Evolutionary conservation across 2,329 filamentous ascomycete genomes (phyloP).

Genomic region (Ophiostoma perfectum): DNA sequence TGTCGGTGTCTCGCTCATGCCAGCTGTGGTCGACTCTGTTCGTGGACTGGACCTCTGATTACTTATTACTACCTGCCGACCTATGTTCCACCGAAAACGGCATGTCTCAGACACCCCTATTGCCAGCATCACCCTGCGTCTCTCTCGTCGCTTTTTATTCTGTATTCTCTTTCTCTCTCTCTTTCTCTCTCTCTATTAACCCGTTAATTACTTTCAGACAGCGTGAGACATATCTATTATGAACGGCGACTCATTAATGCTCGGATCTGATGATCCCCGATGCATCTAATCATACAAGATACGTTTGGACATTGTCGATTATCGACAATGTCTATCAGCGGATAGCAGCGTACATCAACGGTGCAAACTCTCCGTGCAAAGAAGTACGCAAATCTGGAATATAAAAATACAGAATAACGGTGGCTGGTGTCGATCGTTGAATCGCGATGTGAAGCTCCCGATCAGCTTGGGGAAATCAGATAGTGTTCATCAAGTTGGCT

Average conservation of each 20-base stretch:
- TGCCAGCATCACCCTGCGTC: conserved; percentile 8
- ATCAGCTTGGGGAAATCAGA: neutral
- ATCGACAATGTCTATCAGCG: neutral
- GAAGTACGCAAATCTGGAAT: too few species aligned
- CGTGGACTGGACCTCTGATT: neutral
- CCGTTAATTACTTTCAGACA: neutral
- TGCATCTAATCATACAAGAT: neutral
- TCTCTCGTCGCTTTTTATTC: neutral
- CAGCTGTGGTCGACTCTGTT: neutral
- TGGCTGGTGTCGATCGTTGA: neutral
- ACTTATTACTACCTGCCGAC: neutral
- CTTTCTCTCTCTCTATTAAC: too few species aligned
- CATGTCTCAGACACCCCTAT: conserved; percentile 16
- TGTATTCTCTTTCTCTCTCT: neutral
- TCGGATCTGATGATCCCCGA: neutral
- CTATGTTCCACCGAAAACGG: conserved; percentile 12
- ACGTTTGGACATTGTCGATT: too few species aligned
- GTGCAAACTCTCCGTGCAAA: neutral
- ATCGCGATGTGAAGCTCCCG: neutral
- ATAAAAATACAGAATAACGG: neutral
- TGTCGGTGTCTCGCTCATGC: neutral
- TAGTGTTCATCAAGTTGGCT: too few species aligned
- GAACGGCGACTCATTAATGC: neutral
- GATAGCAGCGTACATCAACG: neutral
- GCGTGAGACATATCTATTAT: neutral